A percentile compares a stretch with the other conserved stretches of the same genome.
Conservation (phyloP, 2,329 filamentous ascomycete genomes). For the Penicillium corylophilum region DNA sequence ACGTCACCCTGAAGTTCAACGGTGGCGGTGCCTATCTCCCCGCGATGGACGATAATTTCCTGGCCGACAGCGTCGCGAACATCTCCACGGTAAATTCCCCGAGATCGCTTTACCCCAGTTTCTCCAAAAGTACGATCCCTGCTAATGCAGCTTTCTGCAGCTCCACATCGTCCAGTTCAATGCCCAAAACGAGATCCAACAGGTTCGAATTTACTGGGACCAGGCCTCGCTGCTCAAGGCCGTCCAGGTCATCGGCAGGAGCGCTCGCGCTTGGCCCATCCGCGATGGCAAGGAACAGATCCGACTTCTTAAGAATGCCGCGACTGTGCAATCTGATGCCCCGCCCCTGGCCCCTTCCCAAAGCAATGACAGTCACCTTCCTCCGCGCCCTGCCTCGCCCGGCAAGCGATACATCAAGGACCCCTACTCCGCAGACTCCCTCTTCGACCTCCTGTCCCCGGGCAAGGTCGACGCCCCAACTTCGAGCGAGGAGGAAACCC, state of each 20-base stretch:
- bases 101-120: slow-evolving; percentile 1
- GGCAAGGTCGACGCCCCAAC: slow-evolving; percentile 46
- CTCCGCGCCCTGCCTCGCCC: slow-evolving; percentile 29
- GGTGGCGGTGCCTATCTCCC: slow-evolving; percentile 86
- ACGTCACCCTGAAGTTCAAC: slow-evolving; percentile 78
- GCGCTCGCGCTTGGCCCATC: slow-evolving; percentile 93
- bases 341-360: slow-evolving; percentile 21
- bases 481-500: slow-evolving; percentile 10
- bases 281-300: slow-evolving; percentile 81
- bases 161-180: slow-evolving; percentile 88
- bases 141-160: slow-evolving; percentile 46
- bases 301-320: slow-evolving; percentile 65
- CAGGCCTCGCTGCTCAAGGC: slow-evolving; percentile 90
- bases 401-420: slow-evolving; percentile 45
- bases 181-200: slow-evolving; percentile 70
- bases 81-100: slow-evolving; percentile 72
- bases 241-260: slow-evolving; percentile 87
- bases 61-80: slow-evolving; percentile 75
- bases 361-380: slow-evolving; percentile 15
- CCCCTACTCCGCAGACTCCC: slow-evolving; percentile 50
- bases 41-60: slow-evolving; percentile 88
- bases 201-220: slow-evolving; percentile 92
- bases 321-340: slow-evolving; percentile 24
- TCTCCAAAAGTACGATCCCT: background rate
- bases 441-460: slow-evolving; percentile 69